These are phyloP conservation scores for Beauveria sp. DNA, from an alignment of 2,329 filamentous ascomycete genomes.

Conservation along the genomic window DNA sequence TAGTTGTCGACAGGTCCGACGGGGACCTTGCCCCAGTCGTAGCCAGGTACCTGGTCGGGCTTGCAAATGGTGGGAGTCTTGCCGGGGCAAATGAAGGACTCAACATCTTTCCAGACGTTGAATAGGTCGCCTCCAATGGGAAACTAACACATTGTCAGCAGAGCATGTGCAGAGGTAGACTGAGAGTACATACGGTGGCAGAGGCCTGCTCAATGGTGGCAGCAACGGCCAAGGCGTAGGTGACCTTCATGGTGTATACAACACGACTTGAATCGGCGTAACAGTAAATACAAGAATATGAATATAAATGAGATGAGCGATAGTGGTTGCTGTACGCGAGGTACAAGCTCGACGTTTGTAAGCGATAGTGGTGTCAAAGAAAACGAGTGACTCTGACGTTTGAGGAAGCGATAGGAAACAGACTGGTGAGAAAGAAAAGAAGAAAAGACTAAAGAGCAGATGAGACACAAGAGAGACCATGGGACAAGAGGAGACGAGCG, in stretches of 20 bases:
- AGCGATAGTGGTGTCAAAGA: constrained; percentile 33
- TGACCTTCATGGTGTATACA: constrained; percentile 43
- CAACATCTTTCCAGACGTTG: constrained; percentile 22
- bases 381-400: constrained; percentile 50
- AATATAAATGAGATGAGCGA: constrained; percentile 14
- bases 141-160: constrained; percentile 14
- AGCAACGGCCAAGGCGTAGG: constrained; percentile 40
- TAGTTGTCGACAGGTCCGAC: constrained; percentile 57
- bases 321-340: not conserved
- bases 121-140: constrained; percentile 12
- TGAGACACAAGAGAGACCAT: not conserved
- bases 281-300: constrained; percentile 13
- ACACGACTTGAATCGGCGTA: not conserved
- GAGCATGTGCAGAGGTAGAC: not conserved
- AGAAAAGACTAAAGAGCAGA: constrained; percentile 6
- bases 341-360: constrained; percentile 12
- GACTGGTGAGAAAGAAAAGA: constrained; percentile 3
- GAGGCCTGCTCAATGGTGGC: constrained; percentile 42
- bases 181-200: constrained; percentile 33
- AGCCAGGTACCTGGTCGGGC: constrained; percentile 60
- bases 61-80: constrained; percentile 75
- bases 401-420: constrained; percentile 7
- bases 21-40: constrained; percentile 60
- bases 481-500: constrained; percentile 1
- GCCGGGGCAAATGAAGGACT: constrained; percentile 56